Base-by-base conservation (phyloP, 106 monocot genomes). In the Acorus gramineus region DNA sequence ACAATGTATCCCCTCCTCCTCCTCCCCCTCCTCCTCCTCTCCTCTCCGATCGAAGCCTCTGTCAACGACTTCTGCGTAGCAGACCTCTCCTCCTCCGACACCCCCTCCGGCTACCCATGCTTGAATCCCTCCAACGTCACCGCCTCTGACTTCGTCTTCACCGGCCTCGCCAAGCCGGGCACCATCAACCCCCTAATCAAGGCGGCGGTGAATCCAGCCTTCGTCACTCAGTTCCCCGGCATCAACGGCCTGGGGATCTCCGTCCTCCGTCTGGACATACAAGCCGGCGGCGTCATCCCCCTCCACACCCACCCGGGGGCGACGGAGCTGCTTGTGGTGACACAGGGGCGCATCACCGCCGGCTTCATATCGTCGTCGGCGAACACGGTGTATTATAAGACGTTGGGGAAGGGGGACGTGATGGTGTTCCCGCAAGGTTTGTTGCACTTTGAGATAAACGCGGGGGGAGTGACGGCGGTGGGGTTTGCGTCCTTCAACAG, bases 241-340 rank as follows among this genome's bases (percentile, higher is more conserved):
- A 64, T 84, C 43, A 95, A 95, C 66, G 86, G 86, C 11, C 86
- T 95, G 10, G 95, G 95, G 11, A 71, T 95, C 69, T 95, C 95
- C 4, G 63, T 66, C 5, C 90, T 82, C 42, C 80, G 95, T 42
- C 73, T 87, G 10, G 90, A 90, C 78, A 44, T 90, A 14, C 82
- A 70, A 5, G 46, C 28, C 2, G 78, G 78, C 8, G 90, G 87
- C 11, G 84, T 87, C 7, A 44, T 90, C 12, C 90, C 95, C 6
- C 67, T 90, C 56, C 95, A 95, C 90, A 86, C 82, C 49, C 95
- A 95, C 78, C 95, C 95, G 2, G 78, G 14, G 5, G 90, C 61
- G 12, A 67, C 63, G 14, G 87, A 95, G 84, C 3, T 90, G 4
- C 78, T 95, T 4, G 5, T 85, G 7, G 86, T 90, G 51, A 61